A percentile compares a stretch with the other conserved stretches of the same genome.
Conservation (phyloP, 2,329 filamentous ascomycete species). For the Aspergillus thermomutatus region DNA sequence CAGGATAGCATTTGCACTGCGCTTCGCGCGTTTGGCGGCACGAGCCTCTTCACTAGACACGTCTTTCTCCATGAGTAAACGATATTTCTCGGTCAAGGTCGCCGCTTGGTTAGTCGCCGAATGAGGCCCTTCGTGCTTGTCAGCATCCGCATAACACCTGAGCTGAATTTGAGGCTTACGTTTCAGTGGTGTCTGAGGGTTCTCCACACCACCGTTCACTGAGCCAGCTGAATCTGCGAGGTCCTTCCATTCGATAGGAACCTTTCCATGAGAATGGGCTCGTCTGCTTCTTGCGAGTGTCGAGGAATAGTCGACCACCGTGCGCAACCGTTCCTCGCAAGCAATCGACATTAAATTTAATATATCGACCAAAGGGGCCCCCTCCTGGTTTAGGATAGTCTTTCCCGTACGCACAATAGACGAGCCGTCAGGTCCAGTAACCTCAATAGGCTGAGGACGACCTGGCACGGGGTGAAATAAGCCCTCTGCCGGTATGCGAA, state of each 20-base stretch:
- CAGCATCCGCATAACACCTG: slow-evolving; percentile 9
- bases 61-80: slow-evolving; percentile 63
- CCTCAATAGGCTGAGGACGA: slow-evolving; percentile 44
- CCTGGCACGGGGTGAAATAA: slow-evolving; percentile 45
- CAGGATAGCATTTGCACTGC: slow-evolving; percentile 53
- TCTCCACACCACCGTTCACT: slow-evolving; percentile 38
- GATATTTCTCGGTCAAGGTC: slow-evolving; percentile 50
- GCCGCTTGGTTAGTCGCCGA: slow-evolving; percentile 40
- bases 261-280: slow-evolving; percentile 72
- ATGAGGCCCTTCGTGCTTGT: slow-evolving; percentile 31
- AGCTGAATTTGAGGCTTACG: slow-evolving; percentile 28
- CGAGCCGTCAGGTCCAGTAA: slow-evolving; percentile 60
- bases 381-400: slow-evolving; percentile 67
- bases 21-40: slow-evolving; percentile 63
- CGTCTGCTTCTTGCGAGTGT: slow-evolving; percentile 68
- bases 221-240: slow-evolving; percentile 51
- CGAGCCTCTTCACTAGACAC: slow-evolving; percentile 70
- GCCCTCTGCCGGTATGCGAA: slow-evolving; percentile 58
- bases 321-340: slow-evolving; percentile 73
- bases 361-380: slow-evolving; percentile 72
- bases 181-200: slow-evolving; percentile 34
- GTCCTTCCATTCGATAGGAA: slow-evolving; percentile 73
- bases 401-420: slow-evolving; percentile 62
- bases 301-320: slow-evolving; percentile 73
- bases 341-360: slow-evolving; percentile 78